Evolutionary conservation across 129 eudicot species (phyloP).

Genomic region (Tagetes erecta): DNA sequence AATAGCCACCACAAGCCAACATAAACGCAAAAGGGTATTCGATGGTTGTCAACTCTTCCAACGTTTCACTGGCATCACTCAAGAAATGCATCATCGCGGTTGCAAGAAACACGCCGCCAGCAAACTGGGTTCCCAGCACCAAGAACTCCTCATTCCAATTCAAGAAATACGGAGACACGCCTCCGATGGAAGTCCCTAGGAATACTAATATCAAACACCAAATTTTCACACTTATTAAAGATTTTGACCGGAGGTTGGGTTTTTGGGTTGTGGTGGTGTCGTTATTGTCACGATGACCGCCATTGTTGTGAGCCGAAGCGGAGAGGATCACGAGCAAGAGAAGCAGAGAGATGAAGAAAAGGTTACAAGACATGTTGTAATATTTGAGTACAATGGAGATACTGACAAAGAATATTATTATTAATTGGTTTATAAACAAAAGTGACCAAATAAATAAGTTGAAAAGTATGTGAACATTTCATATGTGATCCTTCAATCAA

Average conservation of each 20-base stretch:
- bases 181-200: constrained; percentile 63
- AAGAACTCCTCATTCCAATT: constrained; percentile 82
- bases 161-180: constrained; percentile 73
- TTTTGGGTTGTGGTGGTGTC: constrained; percentile 21
- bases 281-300: neutral
- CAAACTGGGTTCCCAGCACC: constrained; percentile 83
- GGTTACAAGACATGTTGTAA: constrained; percentile 30
- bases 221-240: constrained; percentile 64
- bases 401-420: neutral
- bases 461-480: neutral
- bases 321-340: constrained; percentile 43
- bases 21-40: constrained; percentile 86
- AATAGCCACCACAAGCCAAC: constrained; percentile 81
- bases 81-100: constrained; percentile 90
- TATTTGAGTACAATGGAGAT: constrained; percentile 1
- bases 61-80: constrained; percentile 82
- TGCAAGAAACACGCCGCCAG: constrained; percentile 84
- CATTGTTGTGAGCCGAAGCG: constrained; percentile 51
- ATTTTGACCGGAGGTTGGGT: constrained; percentile 51
- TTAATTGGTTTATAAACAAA: neutral
- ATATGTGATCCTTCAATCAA: neutral
- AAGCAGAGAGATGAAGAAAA: constrained; percentile 34
- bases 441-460: neutral
- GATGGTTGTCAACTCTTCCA: constrained; percentile 57
- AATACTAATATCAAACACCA: constrained; percentile 80